phyloP scores from a whole-genome alignment of 352 stramenopile genomes.

The Pythium diclinum region DNA sequence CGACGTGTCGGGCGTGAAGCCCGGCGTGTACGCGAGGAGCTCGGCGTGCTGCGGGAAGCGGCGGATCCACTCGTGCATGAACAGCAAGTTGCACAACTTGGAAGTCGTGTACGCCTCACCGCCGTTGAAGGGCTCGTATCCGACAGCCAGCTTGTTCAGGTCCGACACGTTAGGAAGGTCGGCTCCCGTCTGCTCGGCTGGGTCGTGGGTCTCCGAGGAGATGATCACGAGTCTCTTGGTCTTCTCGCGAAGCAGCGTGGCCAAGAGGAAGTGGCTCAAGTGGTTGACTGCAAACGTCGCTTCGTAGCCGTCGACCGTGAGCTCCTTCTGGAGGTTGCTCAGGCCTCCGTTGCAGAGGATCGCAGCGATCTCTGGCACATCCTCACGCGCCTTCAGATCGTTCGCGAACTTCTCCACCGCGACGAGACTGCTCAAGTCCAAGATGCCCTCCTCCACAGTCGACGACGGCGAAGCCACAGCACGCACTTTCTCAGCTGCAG shows the following conservation, averaged over 20 bases:
- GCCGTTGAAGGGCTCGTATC: constrained; percentile 31
- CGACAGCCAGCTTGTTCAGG: constrained; percentile 25
- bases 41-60: constrained; percentile 22
- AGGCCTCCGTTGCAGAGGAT: constrained; percentile 46
- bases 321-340: constrained; percentile 15
- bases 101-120: constrained; percentile 29
- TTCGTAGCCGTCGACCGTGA: constrained; percentile 39
- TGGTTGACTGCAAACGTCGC: constrained; percentile 42
- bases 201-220: constrained; percentile 31
- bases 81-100: constrained; percentile 36
- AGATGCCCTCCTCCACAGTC: constrained; percentile 24
- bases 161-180: constrained; percentile 26
- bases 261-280: constrained; percentile 42
- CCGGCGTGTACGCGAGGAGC: constrained; percentile 22
- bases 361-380: constrained; percentile 28
- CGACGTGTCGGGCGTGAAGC: constrained; percentile 20
- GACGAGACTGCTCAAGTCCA: constrained; percentile 36
- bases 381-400: constrained; percentile 15
- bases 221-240: constrained; percentile 30
- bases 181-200: constrained; percentile 20
- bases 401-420: constrained; percentile 30
- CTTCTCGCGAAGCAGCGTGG: constrained; percentile 26
- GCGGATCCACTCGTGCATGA: constrained; percentile 26
- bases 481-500: constrained; percentile 24
- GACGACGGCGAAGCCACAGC: constrained; percentile 16